These are phyloP conservation scores for Nakazawaea ishiwadae DNA, from an alignment of 805 yeast genomes.

Conservation along the genomic window DNA sequence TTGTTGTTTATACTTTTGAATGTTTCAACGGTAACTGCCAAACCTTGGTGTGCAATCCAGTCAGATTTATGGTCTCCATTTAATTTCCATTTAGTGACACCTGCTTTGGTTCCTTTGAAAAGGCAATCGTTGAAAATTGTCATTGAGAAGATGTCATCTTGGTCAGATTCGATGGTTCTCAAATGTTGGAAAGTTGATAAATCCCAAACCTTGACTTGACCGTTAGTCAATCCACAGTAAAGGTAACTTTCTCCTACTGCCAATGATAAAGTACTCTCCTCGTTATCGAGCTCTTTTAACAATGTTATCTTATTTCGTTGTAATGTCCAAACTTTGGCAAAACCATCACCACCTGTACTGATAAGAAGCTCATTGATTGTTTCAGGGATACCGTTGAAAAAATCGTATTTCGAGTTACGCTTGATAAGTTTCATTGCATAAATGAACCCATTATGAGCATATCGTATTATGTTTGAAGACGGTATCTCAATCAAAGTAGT, in stretches of 20 bases:
- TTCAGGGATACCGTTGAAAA: constrained; percentile 19
- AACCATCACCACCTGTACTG: constrained; percentile 90
- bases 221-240: constrained; percentile 78
- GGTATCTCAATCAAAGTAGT: constrained; percentile 62
- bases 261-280: constrained; percentile 69
- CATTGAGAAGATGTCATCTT: constrained; percentile 56
- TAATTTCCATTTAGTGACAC: constrained; percentile 48
- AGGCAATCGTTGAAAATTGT: constrained; percentile 52
- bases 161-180: constrained; percentile 35
- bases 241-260: constrained; percentile 60
- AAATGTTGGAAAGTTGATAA: constrained; percentile 71
- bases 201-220: constrained; percentile 82
- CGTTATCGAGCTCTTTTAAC: constrained; percentile 47
- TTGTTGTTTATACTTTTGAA: constrained; percentile 30
- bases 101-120: constrained; percentile 54
- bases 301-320: constrained; percentile 18
- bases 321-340: constrained; percentile 74
- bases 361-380: constrained; percentile 37
- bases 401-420: constrained; percentile 17
- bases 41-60: constrained; percentile 52
- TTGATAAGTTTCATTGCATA: constrained; percentile 53
- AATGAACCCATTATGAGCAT: constrained; percentile 91
- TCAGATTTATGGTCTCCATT: constrained; percentile 36
- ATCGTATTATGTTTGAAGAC: constrained; percentile 56
- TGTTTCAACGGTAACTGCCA: constrained; percentile 53